Evolutionary conservation across 257 asterid species (phyloP).

Genomic region (Scutellaria baicalensis): DNA sequence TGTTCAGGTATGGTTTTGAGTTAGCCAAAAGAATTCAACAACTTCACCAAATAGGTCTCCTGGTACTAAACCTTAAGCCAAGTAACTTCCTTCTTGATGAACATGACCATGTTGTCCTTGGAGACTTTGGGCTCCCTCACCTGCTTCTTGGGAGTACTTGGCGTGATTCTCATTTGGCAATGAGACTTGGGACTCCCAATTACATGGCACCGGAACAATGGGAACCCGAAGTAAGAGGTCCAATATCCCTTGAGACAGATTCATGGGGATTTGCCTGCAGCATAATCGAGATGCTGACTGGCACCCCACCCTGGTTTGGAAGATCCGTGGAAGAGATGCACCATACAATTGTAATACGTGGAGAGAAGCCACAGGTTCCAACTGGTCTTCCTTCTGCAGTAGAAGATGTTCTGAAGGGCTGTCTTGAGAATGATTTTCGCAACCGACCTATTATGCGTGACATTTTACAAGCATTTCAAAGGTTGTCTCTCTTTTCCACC

Average conservation of each 20-base stretch:
- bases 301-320: conserved; percentile 52
- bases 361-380: conserved; percentile 58
- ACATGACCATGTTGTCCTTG: conserved; percentile 36
- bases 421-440: conserved; percentile 60
- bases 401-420: conserved; percentile 45
- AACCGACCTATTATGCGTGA: conserved; percentile 58
- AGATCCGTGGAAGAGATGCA: conserved; percentile 41
- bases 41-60: conserved; percentile 42
- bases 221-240: conserved; percentile 67
- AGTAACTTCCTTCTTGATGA: conserved; percentile 54
- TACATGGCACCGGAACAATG: conserved; percentile 80
- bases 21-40: conserved; percentile 45
- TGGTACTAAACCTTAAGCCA: conserved; percentile 61
- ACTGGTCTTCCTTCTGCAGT: conserved; percentile 48
- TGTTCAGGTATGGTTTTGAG: conserved; percentile 47
- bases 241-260: conserved; percentile 55
- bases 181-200: conserved; percentile 51
- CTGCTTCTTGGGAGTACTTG: conserved; percentile 47
- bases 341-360: conserved; percentile 32
- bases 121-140: conserved; percentile 59
- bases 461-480: conserved; percentile 48
- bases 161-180: conserved; percentile 26
- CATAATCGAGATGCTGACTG: conserved; percentile 59
- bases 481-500: conserved; percentile 21
- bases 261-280: conserved; percentile 74